phyloP scores from a whole-genome alignment of 2,329 filamentous ascomycete genomes.

The Aspergillus viridinutans region DNA sequence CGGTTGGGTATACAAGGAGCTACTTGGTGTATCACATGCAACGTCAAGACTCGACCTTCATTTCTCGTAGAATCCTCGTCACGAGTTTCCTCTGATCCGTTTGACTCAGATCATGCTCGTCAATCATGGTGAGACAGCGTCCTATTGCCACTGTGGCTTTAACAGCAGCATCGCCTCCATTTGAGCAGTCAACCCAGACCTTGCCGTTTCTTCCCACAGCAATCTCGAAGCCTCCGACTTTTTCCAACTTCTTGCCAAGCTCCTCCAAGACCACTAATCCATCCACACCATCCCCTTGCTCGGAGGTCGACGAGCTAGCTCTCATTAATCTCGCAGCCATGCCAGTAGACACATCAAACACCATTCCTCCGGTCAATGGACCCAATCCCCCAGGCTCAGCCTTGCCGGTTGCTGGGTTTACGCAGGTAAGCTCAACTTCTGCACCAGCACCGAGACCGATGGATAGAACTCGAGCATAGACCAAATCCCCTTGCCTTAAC shows the following conservation, averaged over 20 bases:
- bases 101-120: conserved; percentile 52
- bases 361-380: conserved; percentile 76
- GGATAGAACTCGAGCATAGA: conserved; percentile 80
- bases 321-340: conserved; percentile 71
- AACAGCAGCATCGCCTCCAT: conserved; percentile 52
- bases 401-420: conserved; percentile 80
- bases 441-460: conserved; percentile 77
- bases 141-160: conserved; percentile 74
- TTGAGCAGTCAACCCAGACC: conserved; percentile 77
- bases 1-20: background rate
- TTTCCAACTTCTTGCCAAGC: conserved; percentile 67
- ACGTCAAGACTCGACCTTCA: conserved; percentile 32
- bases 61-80: conserved; percentile 39
- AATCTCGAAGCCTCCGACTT: conserved; percentile 71
- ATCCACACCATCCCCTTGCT: conserved; percentile 48
- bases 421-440: conserved; percentile 86
- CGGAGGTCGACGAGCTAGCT: conserved; percentile 37
- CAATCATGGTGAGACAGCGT: conserved; percentile 70
- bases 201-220: conserved; percentile 89
- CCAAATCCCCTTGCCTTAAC: conserved; percentile 68
- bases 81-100: conserved; percentile 46
- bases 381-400: conserved; percentile 83
- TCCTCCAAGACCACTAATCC: conserved; percentile 73
- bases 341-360: conserved; percentile 73
- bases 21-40: background rate